Conservation (phyloP, 2,329 filamentous ascomycete genomes). For the Beauveria scarabaeidicola region DNA sequence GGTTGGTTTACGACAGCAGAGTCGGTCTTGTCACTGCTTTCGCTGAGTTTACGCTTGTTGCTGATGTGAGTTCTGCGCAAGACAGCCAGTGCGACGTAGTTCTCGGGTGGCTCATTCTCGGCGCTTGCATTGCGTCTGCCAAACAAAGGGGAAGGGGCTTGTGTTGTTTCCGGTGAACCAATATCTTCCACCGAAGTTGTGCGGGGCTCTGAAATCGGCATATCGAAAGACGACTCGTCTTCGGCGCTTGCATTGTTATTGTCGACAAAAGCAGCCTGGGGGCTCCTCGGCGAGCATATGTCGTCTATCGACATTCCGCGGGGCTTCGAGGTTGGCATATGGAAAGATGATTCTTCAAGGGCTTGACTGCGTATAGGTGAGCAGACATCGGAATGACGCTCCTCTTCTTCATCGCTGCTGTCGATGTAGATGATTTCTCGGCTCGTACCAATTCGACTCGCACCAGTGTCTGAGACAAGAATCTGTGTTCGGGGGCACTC, state of each 20-base stretch:
- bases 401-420: not conserved
- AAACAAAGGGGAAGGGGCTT: too few species aligned
- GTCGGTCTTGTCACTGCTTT: not conserved
- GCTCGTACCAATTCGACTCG: not conserved
- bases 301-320: not conserved
- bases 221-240: not conserved
- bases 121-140: not conserved
- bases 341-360: not conserved
- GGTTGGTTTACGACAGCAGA: not conserved
- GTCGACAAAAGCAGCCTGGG: not conserved
- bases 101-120: not conserved
- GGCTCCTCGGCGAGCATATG: not conserved
- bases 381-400: not conserved
- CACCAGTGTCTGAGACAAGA: not conserved
- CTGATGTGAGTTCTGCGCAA: not conserved
- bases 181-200: not conserved
- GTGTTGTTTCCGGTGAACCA: not conserved
- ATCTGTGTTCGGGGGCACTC: not conserved
- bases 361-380: not conserved
- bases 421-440: constrained; percentile 2
- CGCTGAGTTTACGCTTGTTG: not conserved
- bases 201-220: not conserved
- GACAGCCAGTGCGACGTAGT: not conserved
- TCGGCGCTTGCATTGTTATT: not conserved
- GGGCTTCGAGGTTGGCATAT: not conserved